Evolutionary conservation across 1,284 basidiomycete species (phyloP), one percentile per base, ranked within the genome.

Genomic region (Sanghuangporus sanghuang): DNA sequence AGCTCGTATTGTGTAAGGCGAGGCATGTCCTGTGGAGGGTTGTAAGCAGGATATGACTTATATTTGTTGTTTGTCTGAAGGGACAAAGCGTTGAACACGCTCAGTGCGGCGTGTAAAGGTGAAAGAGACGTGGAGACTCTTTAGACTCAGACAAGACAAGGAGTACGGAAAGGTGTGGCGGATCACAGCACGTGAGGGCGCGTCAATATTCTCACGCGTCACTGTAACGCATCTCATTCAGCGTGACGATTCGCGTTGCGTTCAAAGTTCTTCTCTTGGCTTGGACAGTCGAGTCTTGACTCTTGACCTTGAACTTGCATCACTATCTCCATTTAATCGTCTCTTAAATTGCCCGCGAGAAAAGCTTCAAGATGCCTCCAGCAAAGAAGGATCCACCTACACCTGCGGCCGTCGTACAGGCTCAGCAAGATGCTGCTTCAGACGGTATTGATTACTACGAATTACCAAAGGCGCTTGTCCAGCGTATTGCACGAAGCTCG

Each of bases 371-470:
- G 64, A 86, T 87, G 85, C 87, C 86, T 27, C 84, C 86, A 56
- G 87, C 86, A 74, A 85, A 86, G 56, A 87, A 87, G 74, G 85
- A 87, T 39, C 72, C 78, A 16, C 71, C 75, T 1, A 73, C 79
- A 14, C 79, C 80, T 0, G 77, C 78, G 0, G 80, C 86, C 59
- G 83, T 83, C 2, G 89, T 90, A 0, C 83, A 89, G 70, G 81
- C 85, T 0, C 90, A 92, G 69, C 90, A 92, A 69, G 85, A 90
- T 48, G 80, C 85, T 1, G 83, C 86, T 27, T 85, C 88, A 6
- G 89, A 91, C 59, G 89, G 90, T 1, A 91, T 96, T 49, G 90
- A 93, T 68, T 89, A 91, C 70, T 95, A 86, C 72, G 93, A 96
- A 71, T 78, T 96, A 1, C 94, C 94, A 1, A 91, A 90, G 70